Percentiles rank a stretch among this genome's conserved stretches.
Evolutionary conservation across 495 filamentous ascomycete species (phyloP).

Genomic region (Evansstolkia leycettana): DNA sequence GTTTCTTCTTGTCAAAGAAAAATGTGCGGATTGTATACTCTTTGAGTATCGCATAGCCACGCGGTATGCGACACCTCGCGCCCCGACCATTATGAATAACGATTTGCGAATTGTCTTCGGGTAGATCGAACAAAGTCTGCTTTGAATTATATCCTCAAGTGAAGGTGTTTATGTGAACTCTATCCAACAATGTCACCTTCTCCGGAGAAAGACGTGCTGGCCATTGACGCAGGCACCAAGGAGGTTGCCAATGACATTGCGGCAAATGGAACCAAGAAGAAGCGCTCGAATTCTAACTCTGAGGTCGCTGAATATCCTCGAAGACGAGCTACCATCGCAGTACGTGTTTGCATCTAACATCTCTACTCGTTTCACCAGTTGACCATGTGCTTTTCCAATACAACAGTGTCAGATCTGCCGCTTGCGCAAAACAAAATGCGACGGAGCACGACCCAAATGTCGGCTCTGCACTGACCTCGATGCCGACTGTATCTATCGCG

Average conservation of each 20-base stretch:
- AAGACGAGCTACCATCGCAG: conserved; percentile 59
- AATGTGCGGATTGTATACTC: neutral
- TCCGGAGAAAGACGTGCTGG: conserved; percentile 7
- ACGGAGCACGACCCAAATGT: conserved; percentile 73
- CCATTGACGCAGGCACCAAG: conserved; percentile 4
- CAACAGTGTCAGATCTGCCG: conserved; percentile 72
- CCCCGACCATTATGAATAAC: neutral
- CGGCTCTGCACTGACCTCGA: conserved; percentile 72
- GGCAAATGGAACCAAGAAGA: conserved; percentile 31
- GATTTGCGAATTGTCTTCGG: neutral
- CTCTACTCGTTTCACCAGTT: conserved; percentile 1
- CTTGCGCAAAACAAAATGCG: conserved; percentile 70
- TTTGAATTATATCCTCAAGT: no score
- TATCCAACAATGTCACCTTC: conserved; percentile 9
- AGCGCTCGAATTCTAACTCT: conserved; percentile 44
- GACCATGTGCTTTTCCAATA: neutral
- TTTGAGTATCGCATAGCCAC: neutral
- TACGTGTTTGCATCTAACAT: conserved; percentile 26
- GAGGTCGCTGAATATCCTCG: conserved; percentile 55
- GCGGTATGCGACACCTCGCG: no score
- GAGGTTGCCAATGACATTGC: conserved; percentile 2
- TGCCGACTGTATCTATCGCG: conserved; percentile 72
- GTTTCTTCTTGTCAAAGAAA: neutral
- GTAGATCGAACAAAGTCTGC: neutral
- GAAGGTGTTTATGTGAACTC: no score